These are phyloP conservation scores for Fusarium udum DNA, from an alignment of 2,329 filamentous ascomycete species.

Conservation along the genomic window DNA sequence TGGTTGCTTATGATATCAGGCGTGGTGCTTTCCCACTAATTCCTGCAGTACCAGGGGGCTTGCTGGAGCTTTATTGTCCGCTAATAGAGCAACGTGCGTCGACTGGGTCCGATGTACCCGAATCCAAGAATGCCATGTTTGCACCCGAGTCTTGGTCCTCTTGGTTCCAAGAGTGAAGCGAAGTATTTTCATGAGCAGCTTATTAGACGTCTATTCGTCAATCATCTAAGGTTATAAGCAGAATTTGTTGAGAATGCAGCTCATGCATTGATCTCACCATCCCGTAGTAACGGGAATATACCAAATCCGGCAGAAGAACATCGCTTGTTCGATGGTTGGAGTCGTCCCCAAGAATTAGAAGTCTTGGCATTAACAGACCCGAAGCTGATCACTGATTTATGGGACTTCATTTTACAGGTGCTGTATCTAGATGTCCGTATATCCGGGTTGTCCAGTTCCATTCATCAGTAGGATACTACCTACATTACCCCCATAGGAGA, in stretches of 20 bases:
- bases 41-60: background rate
- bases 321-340: background rate
- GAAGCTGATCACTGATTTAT: background rate
- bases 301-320: background rate
- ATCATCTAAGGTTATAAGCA: no score
- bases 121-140: conserved; percentile 24
- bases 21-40: conserved; percentile 8
- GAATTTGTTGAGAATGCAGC: background rate
- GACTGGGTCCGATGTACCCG: conserved; percentile 20
- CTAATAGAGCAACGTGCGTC: conserved; percentile 24
- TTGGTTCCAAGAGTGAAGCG: background rate
- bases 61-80: conserved; percentile 27
- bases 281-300: background rate
- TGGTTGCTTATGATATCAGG: conserved; percentile 3
- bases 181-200: background rate
- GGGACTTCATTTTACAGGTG: background rate
- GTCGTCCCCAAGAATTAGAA: background rate
- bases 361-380: background rate
- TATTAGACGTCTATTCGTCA: background rate
- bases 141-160: background rate
- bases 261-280: background rate
- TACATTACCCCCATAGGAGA: background rate
- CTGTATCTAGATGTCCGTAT: background rate
- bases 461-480: background rate
- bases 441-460: background rate